phyloP scores from a whole-genome alignment of 176 grass and related monocot genomes.

The Musa itinerans region DNA sequence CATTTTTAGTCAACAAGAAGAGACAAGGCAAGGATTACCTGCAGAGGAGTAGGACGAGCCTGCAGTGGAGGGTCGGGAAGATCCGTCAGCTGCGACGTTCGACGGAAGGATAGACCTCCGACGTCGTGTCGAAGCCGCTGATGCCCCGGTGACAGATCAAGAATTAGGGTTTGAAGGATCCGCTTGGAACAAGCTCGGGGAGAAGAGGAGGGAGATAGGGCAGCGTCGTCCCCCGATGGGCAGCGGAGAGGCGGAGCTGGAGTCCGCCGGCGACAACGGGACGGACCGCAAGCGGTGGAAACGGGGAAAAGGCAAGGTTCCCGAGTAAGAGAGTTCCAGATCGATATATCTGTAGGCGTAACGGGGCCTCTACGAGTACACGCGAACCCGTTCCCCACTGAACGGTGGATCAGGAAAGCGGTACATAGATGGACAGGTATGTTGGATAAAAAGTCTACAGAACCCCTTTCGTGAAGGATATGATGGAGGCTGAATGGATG shows the following conservation, averaged over 20 bases:
- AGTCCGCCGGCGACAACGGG: background rate
- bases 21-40: background rate
- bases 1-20: background rate
- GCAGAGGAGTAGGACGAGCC: background rate
- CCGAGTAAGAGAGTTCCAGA: too few relatives aligned
- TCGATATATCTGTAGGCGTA: too few relatives aligned
- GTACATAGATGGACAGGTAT: too few relatives aligned
- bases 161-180: background rate
- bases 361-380: too few relatives aligned
- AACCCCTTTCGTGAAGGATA: too few relatives aligned
- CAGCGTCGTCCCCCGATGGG: background rate
- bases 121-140: background rate
- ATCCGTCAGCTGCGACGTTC: background rate
- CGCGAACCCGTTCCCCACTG: too few relatives aligned
- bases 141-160: background rate
- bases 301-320: background rate
- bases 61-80: too few relatives aligned
- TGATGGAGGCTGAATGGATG: too few relatives aligned
- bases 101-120: background rate
- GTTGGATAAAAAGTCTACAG: too few relatives aligned
- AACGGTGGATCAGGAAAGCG: too few relatives aligned
- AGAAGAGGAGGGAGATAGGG: background rate
- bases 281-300: background rate
- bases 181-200: background rate
- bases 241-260: background rate